Evolutionary conservation across 2,329 filamentous ascomycete genomes (phyloP).

Genomic region (Apiospora malaysiana): DNA sequence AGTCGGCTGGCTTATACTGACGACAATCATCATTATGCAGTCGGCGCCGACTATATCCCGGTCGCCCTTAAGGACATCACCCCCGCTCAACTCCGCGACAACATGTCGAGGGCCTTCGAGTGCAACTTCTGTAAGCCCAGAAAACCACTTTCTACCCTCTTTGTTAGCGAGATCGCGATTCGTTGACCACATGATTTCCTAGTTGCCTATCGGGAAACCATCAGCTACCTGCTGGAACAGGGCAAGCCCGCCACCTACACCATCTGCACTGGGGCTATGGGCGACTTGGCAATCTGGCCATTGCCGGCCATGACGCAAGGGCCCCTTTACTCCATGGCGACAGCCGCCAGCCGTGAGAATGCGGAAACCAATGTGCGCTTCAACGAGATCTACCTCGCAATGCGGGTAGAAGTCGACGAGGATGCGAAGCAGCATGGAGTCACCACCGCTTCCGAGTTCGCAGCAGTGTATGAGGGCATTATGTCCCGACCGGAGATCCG

Average conservation of each 20-base stretch:
- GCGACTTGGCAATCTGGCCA: constrained; percentile 32
- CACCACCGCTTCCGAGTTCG: constrained; percentile 30
- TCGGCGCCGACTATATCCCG: constrained; percentile 2
- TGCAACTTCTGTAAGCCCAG: neutral
- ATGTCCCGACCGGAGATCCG: constrained; percentile 26
- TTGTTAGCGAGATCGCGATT: neutral
- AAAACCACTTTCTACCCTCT: neutral
- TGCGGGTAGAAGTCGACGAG: constrained; percentile 36
- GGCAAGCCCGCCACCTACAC: constrained; percentile 39
- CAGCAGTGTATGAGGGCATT: constrained; percentile 29
- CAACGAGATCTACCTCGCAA: constrained; percentile 46
- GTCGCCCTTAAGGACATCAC: neutral
- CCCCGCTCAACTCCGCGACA: neutral
- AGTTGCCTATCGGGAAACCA: constrained; percentile 41
- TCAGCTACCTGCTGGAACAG: constrained; percentile 41
- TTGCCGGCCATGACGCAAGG: constrained; percentile 42
- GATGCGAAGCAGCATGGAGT: constrained; percentile 26
- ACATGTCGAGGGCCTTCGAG: neutral
- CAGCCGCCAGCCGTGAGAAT: constrained; percentile 38
- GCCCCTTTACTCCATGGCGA: constrained; percentile 43
- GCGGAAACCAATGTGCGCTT: constrained; percentile 43
- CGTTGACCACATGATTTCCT: neutral
- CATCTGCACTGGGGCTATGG: constrained; percentile 39
- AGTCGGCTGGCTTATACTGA: neutral
- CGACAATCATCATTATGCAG: neutral